Conservation (phyloP, 1,284 basidiomycete species). For the Naganishia liquefaciens region DNA sequence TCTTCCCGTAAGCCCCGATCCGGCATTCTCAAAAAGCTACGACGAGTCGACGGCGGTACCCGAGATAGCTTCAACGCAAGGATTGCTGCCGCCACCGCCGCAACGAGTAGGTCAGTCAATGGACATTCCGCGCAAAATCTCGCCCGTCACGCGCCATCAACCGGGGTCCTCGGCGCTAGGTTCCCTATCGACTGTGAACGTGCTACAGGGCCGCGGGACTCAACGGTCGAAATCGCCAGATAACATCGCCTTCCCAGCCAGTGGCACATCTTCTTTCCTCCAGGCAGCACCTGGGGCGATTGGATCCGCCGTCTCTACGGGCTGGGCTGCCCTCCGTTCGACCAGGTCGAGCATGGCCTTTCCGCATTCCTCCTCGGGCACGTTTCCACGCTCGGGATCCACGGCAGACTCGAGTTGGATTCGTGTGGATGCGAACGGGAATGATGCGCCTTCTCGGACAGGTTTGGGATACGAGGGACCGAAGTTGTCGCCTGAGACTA, state of each 20-base stretch:
- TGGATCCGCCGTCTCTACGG: conserved; percentile 31
- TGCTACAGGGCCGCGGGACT: background rate
- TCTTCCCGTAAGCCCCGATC: background rate
- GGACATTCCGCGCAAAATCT: conserved; percentile 14
- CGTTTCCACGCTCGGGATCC: conserved; percentile 16
- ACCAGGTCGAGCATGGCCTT: conserved; percentile 17
- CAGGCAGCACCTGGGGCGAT: conserved; percentile 31
- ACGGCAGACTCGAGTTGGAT: conserved; percentile 22
- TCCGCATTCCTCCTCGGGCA: conserved; percentile 10
- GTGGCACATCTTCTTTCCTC: conserved; percentile 19
- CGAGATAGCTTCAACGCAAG: background rate
- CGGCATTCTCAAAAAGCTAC: conserved; percentile 15
- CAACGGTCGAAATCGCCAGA: conserved; percentile 1
- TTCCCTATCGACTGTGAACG: conserved; percentile 13
- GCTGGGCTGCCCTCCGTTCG: conserved; percentile 31
- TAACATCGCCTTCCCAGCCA: conserved; percentile 11
- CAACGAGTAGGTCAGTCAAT: conserved; percentile 16
- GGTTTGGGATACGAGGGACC: conserved; percentile 26
- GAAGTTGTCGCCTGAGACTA: conserved; percentile 1
- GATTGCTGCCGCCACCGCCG: conserved; percentile 12
- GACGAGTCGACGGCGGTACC: conserved; percentile 7
- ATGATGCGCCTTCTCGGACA: conserved; percentile 15
- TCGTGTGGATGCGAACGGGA: conserved; percentile 15
- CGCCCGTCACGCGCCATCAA: background rate
- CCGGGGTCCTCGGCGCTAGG: conserved; percentile 1